phyloP scores from a whole-genome alignment of 768 basidiomycete genomes.

The Russula ochroleuca region DNA sequence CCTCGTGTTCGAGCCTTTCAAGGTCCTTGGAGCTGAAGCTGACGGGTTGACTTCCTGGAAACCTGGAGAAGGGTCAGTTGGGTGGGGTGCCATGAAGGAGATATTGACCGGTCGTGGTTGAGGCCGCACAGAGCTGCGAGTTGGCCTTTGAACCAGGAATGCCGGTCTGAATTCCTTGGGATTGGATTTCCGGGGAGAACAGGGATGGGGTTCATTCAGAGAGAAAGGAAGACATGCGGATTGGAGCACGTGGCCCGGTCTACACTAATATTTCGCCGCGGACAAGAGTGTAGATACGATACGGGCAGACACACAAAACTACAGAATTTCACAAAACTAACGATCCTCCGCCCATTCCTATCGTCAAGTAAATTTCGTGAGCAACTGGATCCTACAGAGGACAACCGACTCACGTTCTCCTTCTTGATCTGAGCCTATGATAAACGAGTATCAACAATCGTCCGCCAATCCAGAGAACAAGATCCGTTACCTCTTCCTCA shows the following conservation, averaged over 20 bases:
- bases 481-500: conserved; percentile 80
- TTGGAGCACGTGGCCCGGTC: conserved; percentile 9
- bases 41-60: conserved; percentile 95
- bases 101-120: conserved; percentile 55
- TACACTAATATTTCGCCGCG: conserved; percentile 15
- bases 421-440: conserved; percentile 94
- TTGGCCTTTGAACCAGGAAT: conserved; percentile 56
- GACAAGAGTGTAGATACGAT: background rate
- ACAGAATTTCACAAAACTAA: conserved; percentile 37
- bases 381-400: background rate
- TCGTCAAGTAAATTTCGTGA: conserved; percentile 21
- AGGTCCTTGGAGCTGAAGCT: conserved; percentile 75
- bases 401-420: conserved; percentile 76
- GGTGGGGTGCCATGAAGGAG: background rate
- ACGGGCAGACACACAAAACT: conserved; percentile 23
- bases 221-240: background rate
- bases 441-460: conserved; percentile 16
- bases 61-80: conserved; percentile 45
- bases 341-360: conserved; percentile 94
- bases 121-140: conserved; percentile 65
- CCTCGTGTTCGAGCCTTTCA: conserved; percentile 70
- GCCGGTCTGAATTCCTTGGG: conserved; percentile 53
- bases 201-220: conserved; percentile 41
- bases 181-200: conserved; percentile 66
- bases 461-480: conserved; percentile 21